Base-by-base conservation (phyloP, 1,139 yeast species). In the Magnusiomyces tetraspermus region DNA sequence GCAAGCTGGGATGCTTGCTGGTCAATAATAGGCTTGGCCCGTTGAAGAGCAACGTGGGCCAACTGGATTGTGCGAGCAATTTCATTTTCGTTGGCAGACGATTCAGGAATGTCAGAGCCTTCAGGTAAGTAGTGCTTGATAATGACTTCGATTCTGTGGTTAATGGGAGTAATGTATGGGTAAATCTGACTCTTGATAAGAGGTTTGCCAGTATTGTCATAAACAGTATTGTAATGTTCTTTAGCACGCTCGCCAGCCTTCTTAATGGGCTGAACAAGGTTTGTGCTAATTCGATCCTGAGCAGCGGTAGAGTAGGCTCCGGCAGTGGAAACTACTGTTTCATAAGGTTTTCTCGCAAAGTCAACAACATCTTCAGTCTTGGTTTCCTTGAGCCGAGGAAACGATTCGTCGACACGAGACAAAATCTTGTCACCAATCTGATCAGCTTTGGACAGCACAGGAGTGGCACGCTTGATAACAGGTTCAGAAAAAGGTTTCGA, bases 151-250 rank as follows among this genome's bases (percentile, higher is more conserved):
- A 85, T 65, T 45, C 73, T 69, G 48, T 73, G 69, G 67, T 85
- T 86, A 43, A 82, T 51, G 21, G 90, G 89, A 47, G 70, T 73
- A 46, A 84, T 70, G 19, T 83, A 45, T 3, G 88, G 86, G 62
- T 85, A 90, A 31, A 81, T 66, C 45, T 78, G 76, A 21, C 83
- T 72, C 58, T 85, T 73, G 45, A 85, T 61, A 48, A 81, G 65
- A 41, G 85, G 83, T 60, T 79, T 80, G 19, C 86, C 87, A 43
- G 80, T 71, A 11, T 78, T 72, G 62, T 81, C 80, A 62, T 77
- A 76, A 33, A 69, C 63, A 46, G 65, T 58, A 46, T 61, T 60
- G 55, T 67, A 67, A 55, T 66, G 71, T 42, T 56, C 47, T 56
- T 64, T 60, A 26, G 67, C 71, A 37, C 61, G 58, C 50, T 59